Conservation (phyloP, 2,329 filamentous ascomycete species). For the Trichoderma sp. region DNA sequence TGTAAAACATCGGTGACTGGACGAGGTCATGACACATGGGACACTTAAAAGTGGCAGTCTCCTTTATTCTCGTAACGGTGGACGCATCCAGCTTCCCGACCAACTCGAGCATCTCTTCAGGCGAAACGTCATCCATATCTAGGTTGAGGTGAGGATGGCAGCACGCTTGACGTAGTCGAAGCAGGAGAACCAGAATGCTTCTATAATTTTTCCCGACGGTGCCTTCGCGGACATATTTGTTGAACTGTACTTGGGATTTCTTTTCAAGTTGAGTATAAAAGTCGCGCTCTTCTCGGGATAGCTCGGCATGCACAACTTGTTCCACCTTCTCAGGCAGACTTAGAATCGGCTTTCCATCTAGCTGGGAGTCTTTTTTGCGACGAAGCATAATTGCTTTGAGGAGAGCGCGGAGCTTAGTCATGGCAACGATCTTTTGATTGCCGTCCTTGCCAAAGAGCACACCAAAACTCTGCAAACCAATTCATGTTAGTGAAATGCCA, state of each 20-base stretch:
- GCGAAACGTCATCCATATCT: conserved; percentile 36
- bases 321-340: conserved; percentile 73
- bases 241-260: conserved; percentile 67
- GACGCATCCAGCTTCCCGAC: conserved; percentile 57
- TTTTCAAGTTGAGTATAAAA: conserved; percentile 74
- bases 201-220: conserved; percentile 70
- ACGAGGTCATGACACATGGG: conserved; percentile 78
- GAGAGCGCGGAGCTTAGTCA: conserved; percentile 69
- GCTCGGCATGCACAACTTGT: conserved; percentile 69
- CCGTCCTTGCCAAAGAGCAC: conserved; percentile 35
- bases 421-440: conserved; percentile 58
- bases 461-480: conserved; percentile 39
- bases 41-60: conserved; percentile 65
- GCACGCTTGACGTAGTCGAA: conserved; percentile 75
- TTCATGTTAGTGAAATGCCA: conserved; percentile 18
- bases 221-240: conserved; percentile 67
- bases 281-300: conserved; percentile 68
- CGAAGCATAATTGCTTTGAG: conserved; percentile 79
- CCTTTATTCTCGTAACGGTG: conserved; percentile 65
- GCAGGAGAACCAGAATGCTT: conserved; percentile 73
- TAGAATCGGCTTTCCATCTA: conserved; percentile 79
- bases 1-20: conserved; percentile 70
- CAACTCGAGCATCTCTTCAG: conserved; percentile 54
- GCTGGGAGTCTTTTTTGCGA: conserved; percentile 72
- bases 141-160: conserved; percentile 34